Evolutionary conservation across 1,284 basidiomycete species (phyloP), one percentile per base, ranked within the genome.

Genomic region (Dichomitus squalens): DNA sequence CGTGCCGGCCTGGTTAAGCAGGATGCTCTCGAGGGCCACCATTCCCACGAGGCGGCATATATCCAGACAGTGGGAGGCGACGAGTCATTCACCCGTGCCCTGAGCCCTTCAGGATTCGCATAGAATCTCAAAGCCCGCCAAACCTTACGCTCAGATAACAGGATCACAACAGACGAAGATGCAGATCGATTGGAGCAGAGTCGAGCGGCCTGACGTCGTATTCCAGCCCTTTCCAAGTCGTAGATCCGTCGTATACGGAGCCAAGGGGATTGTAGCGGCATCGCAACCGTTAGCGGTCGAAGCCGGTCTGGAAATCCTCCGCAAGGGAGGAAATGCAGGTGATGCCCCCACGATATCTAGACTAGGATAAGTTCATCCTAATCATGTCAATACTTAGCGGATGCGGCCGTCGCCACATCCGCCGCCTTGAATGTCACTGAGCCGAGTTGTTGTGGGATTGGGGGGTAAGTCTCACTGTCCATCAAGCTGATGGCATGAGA

Each of bases 251-350:
- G 88, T 93, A 11, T 92, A 91, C 73, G 89, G 90, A 23, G 90
- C 89, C 4, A 96, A 95, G 71, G 95, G 95, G 7, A 76, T 96
- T 31, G 91, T 97, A 1, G 84, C 93, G 6, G 90, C 88, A n/a
- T 92, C 92, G 18, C 95, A 98, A 70, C 94, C 96, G 36, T 79
- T 97, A 21, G 96, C 95, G 1, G 86, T 88, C 8, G 88, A 92
- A 68, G 94, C 92, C 7, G 96, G 95, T 0, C 74, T 98, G 39
- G 93, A 96, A 73, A 90, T 98, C 57, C 76, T 98, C 35, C 82
- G 88, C 55, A 88, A 88, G 69, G 95, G 95, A 14, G 96, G 96
- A 38, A 98, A 98, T 75, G 95, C 95, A 60, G 94, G 89, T 88
- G 51, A 60, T 47, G 18, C 11, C 3, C 3, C 14, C 9, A 16